Evolutionary conservation across 2,329 filamentous ascomycete genomes (phyloP), one percentile per base, ranked within the genome.

Genomic region (Aspergillus sp.): DNA sequence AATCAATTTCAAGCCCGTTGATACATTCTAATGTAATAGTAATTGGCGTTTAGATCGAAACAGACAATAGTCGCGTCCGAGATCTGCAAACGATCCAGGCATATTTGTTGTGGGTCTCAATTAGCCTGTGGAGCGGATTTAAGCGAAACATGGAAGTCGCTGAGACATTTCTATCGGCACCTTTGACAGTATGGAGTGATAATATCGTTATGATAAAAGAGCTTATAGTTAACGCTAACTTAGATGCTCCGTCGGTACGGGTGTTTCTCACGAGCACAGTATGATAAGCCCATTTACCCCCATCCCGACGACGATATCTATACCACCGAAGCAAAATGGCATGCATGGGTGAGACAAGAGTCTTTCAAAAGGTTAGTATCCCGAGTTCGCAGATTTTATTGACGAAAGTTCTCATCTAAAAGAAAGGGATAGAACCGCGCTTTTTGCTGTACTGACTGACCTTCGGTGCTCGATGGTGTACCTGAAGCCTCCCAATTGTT

Each of bases 111-210:
- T 54, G 51, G 51, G 51, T 54, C 9, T 54, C 51, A 15, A 39
- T 54, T 19, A 38, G 51, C 2, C 51, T 54, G 17, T 54, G 51
- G 51, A 54, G 51, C 10, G 51, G 51, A 9, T 54, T 54, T 7
- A 54, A 54, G n/a, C 51, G 51, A 5, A 54, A 54, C 15, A 54
- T 54, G 51, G 51, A 54, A 38, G 25, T 54, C 15, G 17, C 51
- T 21, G 51, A 54, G 32, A 54, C 30, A 17, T 54, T 54, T 25
- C 51, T 54, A 7, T 32, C 17, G 17, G 51, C 51, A 4, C 51
- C 51, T n/a, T 7, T 54, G 2, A 54, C 51, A 19, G 51, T 54
- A 19, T 4, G 51, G 21, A 21, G 21, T 21, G 21, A 21, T 21
- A 21, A 21, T 21, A 21, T 21, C 21, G 21, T 21, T 21, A 21